Evolutionary conservation across 2,329 filamentous ascomycete species (phyloP), one percentile per base, ranked within the genome.

Genomic region (Claviceps paspali): DNA sequence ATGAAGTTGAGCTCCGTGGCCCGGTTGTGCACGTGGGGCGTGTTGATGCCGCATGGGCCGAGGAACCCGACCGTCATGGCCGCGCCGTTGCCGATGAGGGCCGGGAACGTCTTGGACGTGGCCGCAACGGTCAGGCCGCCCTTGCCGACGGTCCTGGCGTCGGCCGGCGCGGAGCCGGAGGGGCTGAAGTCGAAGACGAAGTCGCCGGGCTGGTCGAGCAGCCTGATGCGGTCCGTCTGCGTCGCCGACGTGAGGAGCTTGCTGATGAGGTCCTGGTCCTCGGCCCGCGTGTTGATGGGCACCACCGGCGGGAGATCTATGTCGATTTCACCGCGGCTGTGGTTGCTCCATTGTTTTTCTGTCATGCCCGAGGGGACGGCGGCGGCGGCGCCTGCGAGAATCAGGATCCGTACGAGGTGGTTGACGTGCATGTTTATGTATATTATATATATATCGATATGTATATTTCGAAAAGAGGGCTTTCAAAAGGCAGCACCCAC

Each of bases 31-130:
- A 62, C 56, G 49, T 68, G 65, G 4, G 62, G 60, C 4, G 63
- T 68, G 52, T 67, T 68, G 50, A 70, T 63, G 39, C 63, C 65
- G 49, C 65, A 71, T 21, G 57, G 58, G 14, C 60, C 61, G 36
- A 70, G 52, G 52, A 66, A 67, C 31, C 63, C 67, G 14, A 70
- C 52, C 2, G 64, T 63, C 56, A 65, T 65, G 40, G 57, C 56
- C 14, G 59, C 56, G 19, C 60, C 61, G 21, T 61, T 66, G 40
- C 63, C 61, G 38, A 67, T 60, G 14, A 71, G 58, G n/a, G 65
- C 63, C 0, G 66, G 67, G 52, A 69, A 67, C 19, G 62, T 64
- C 43, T 60, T 58, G 36, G 65, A 52, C 35, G 63, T 62, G 27
- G 66, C 62, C 6, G 59, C 51, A 23, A 62, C 41, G 27, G 52